Evolutionary conservation across 768 basidiomycete genomes (phyloP).

Genomic region (Termitomyces sp.): DNA sequence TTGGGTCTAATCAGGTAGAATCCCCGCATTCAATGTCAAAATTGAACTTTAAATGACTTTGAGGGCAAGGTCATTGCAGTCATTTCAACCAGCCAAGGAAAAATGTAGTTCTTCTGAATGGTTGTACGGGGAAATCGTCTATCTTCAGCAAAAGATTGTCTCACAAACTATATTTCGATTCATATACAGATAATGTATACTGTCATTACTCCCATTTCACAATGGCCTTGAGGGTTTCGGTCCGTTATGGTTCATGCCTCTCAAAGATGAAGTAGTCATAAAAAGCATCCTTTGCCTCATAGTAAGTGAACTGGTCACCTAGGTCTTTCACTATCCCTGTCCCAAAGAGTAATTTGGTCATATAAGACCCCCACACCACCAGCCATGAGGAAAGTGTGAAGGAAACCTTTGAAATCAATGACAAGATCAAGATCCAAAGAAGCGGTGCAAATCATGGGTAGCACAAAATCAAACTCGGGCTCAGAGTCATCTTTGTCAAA

Average conservation of each 20-base stretch:
- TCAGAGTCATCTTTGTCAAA: slow-evolving; percentile 38
- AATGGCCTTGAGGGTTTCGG: slow-evolving; percentile 8
- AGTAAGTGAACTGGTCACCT: slow-evolving; percentile 44
- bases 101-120: slow-evolving; percentile 3
- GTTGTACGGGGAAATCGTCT: neutral
- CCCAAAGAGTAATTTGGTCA: slow-evolving; percentile 47
- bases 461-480: slow-evolving; percentile 37
- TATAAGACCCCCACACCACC: slow-evolving; percentile 57
- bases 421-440: slow-evolving; percentile 35
- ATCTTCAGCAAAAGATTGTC: neutral
- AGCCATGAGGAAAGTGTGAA: slow-evolving; percentile 54
- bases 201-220: slow-evolving; percentile 40
- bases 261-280: slow-evolving; percentile 53
- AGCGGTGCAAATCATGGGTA: slow-evolving; percentile 62
- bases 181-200: neutral
- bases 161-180: neutral
- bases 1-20: too few relatives aligned
- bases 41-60: slow-evolving; percentile 20
- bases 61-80: slow-evolving; percentile 49
- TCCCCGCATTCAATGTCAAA: too few relatives aligned
- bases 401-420: slow-evolving; percentile 52
- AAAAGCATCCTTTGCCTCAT: slow-evolving; percentile 16
- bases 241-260: slow-evolving; percentile 54
- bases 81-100: slow-evolving; percentile 41
- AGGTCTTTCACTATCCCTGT: slow-evolving; percentile 49